Evolutionary conservation across 2,329 filamentous ascomycete genomes (phyloP).

Genomic region (Thielaviopsis musarum): DNA sequence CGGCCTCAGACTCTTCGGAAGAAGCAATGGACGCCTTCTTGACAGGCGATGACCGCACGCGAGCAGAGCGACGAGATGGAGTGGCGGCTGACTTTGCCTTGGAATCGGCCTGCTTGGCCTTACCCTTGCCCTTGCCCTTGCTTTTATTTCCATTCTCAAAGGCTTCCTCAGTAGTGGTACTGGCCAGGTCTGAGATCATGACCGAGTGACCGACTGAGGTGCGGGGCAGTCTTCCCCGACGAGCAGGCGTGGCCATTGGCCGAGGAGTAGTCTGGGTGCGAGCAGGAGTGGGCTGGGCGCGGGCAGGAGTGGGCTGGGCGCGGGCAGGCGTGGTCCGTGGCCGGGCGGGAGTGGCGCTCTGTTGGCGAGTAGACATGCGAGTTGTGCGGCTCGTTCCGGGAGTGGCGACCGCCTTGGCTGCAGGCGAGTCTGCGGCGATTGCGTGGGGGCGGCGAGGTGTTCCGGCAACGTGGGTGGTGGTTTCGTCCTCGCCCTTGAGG

Average conservation of each 20-base stretch:
- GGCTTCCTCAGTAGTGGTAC: conserved; percentile 6
- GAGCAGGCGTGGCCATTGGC: neutral
- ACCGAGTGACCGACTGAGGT: neutral
- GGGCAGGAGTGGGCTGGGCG: neutral
- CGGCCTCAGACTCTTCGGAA: conserved; percentile 2
- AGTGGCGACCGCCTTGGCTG: neutral
- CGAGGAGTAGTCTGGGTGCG: neutral
- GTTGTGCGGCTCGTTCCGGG: neutral
- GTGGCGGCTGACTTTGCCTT: neutral
- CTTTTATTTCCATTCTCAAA: neutral
- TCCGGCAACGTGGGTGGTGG: neutral
- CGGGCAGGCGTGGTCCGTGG: neutral
- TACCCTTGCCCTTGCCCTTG: neutral
- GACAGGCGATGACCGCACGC: neutral
- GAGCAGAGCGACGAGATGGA: neutral
- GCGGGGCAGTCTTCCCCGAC: neutral
- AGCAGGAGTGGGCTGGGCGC: neutral
- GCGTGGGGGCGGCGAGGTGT: conserved; percentile 5
- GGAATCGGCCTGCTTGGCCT: neutral
- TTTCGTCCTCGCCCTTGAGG: conserved; percentile 9
- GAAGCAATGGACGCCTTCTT: neutral
- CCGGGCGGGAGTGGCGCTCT: neutral
- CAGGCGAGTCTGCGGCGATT: neutral
- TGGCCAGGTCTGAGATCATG: conserved; percentile 10
- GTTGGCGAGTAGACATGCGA: neutral